Conservation (phyloP, 768 basidiomycete species). For the Cystobasidium onofrii region DNA sequence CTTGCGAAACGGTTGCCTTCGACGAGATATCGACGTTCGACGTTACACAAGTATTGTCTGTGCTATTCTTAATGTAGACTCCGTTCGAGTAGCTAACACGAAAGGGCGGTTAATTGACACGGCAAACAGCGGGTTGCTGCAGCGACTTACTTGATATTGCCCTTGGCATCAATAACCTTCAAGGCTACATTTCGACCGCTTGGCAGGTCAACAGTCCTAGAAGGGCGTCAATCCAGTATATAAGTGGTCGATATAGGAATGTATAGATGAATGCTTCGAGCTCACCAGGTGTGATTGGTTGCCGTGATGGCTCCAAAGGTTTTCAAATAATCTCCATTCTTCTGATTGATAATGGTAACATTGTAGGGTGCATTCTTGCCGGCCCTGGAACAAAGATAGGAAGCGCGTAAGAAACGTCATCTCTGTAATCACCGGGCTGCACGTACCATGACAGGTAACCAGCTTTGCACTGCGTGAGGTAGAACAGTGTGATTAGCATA, state of each 20-base stretch:
- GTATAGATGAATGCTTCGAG: background rate
- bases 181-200: background rate
- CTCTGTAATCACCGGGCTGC: background rate
- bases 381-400: background rate
- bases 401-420: background rate
- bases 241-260: background rate
- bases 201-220: conserved; percentile 9
- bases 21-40: background rate
- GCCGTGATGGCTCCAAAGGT: background rate
- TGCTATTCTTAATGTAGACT: background rate
- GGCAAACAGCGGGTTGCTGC: background rate
- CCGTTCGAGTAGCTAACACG: background rate
- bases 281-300: background rate
- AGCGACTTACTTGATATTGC: background rate
- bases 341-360: conserved; percentile 1
- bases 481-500: background rate
- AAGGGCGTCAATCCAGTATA: background rate
- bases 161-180: background rate
- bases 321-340: background rate
- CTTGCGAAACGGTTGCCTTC: background rate
- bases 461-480: background rate
- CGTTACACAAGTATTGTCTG: background rate
- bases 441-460: background rate
- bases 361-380: background rate
- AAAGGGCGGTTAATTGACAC: background rate